Base-by-base conservation (phyloP, 2,329 filamentous ascomycete genomes). In the Penicillium paneum region DNA sequence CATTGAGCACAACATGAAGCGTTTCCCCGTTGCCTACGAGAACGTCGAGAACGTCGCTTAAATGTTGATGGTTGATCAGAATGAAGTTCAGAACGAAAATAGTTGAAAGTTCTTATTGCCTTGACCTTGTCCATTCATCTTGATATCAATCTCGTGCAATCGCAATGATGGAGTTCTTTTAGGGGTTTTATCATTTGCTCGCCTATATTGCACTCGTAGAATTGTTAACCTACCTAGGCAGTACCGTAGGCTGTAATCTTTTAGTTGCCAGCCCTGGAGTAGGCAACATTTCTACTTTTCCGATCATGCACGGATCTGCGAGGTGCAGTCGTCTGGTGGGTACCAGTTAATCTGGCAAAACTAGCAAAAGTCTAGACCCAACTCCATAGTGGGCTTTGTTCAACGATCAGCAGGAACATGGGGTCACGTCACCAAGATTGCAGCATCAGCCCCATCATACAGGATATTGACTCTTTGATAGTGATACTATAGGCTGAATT, bases 11-110 rank as follows among this genome's bases (percentile, higher is more conserved):
- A 99, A 99, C 88, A 87, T 99, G 76, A 87, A 86, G 80, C 86
- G 90, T 71, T 99, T 97, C 90, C 94, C 94, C 70, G 88, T 89
- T 63, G 94, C 94, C 75, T 99, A 75, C 67, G 74, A 77, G 68
- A 74, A 72, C 59, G 54, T 68, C 67, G 74, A 77, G 68, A 74
- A 72, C 59, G 54, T 68, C 52, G 76, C 75, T 73, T 78, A 78
- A 66, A 73, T 66, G 62, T 51, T 63, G 57, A 57, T 64, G 59
- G 58, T 61, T 60, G 57, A 63, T 61, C 58, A 64, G 65, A 65
- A 59, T 59, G 62, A 65, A 59, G 54, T 62, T 52, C 59, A 63
- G 60, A 62, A 63, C 60, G 60, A 64, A 65, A 58, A 55, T 56
- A 55, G 34, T 61, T 59, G 46, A 56, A 62, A 57, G 62, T 60